Conservation (phyloP, 257 asterid genomes). For the Anisodus tanguticus region DNA sequence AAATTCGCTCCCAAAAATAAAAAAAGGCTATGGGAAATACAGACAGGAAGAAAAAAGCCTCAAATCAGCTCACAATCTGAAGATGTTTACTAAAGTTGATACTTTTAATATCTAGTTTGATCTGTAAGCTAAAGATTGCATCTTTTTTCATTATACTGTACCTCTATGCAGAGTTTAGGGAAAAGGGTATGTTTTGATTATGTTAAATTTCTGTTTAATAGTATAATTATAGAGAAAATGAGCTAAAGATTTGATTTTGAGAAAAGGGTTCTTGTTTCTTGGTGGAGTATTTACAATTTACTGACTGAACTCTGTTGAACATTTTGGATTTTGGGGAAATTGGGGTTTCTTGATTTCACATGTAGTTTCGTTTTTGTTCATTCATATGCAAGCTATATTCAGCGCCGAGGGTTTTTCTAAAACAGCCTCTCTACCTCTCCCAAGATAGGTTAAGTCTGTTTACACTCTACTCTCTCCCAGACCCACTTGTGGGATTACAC, state of each 20-base stretch:
- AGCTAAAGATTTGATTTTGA: constrained; percentile 47
- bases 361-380: neutral
- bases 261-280: constrained; percentile 40
- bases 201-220: neutral
- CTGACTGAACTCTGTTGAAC: neutral
- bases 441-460: too few relatives aligned
- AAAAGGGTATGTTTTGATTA: neutral
- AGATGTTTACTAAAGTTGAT: neutral
- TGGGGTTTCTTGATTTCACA: neutral
- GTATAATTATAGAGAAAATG: neutral
- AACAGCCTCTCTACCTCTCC: too few relatives aligned
- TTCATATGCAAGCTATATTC: neutral
- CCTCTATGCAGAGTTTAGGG: neutral
- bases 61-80: neutral
- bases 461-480: too few relatives aligned
- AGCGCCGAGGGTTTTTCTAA: too few relatives aligned
- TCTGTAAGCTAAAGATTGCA: neutral
- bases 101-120: neutral
- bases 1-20: too few relatives aligned
- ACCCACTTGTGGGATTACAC: too few relatives aligned
- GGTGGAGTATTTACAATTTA: neutral
- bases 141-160: neutral
- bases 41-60: neutral
- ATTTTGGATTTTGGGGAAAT: neutral
- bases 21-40: neutral